Evolutionary conservation across 2,329 filamentous ascomycete species (phyloP).

Genomic region (Aspergillus sp.): DNA sequence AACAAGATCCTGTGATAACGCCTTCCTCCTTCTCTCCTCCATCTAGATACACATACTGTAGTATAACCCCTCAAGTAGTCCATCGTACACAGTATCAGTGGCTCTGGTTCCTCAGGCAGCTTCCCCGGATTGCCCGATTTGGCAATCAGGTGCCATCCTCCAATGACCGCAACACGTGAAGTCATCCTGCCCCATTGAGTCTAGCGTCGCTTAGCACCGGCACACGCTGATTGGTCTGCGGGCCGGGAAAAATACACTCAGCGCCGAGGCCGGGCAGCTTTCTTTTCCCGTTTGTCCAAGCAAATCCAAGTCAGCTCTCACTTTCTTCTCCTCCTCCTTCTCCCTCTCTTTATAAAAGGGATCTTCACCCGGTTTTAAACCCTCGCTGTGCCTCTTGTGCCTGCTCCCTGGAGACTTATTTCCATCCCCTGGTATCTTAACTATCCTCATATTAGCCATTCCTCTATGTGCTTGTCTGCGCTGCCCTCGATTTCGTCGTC

Average conservation of each 20-base stretch:
- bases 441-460: conserved; percentile 10
- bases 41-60: no score
- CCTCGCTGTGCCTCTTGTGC: neutral
- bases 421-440: neutral
- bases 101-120: no score
- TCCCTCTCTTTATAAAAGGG: conserved; percentile 10
- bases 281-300: neutral
- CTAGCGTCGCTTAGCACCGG: conserved; percentile 22
- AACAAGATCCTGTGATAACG: neutral
- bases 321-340: conserved; percentile 10
- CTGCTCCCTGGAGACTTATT: neutral
- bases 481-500: conserved; percentile 28
- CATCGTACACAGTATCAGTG: no score
- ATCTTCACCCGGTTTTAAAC: neutral
- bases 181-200: neutral
- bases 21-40: neutral
- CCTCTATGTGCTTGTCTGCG: conserved; percentile 43
- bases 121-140: neutral
- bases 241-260: conserved; percentile 4
- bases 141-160: conserved; percentile 1
- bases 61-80: no score
- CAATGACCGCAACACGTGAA: conserved; percentile 26
- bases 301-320: neutral
- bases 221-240: conserved; percentile 21
- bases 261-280: conserved; percentile 2